Evolutionary conservation across 306 rosid genomes (phyloP), one percentile per base, ranked within the genome.

Genomic region (Lablab purpureus): DNA sequence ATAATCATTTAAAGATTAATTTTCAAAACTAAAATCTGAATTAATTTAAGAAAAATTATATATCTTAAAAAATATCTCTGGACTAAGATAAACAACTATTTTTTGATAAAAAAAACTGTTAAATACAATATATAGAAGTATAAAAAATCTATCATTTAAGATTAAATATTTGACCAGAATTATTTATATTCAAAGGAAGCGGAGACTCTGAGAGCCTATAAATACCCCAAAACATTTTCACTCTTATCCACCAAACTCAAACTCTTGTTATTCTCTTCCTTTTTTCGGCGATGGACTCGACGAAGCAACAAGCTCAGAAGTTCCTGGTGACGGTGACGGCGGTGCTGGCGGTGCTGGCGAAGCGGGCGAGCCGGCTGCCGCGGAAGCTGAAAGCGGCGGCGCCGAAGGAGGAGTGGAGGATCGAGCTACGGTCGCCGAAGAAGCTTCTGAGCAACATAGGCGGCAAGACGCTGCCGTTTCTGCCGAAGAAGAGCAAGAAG

Each of bases 371-470:
- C 40, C 84, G 84, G 1, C 72, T 90, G n/a, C 76, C 89, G 2
- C 64, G 56, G 46, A 89, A 81, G 87, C 82, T 84, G 68, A 87
- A 80, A 77, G 14, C 81, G 45, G 62, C 68, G 49, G 18, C 52
- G n/a, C 3, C 2, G 10, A 19, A 0, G 28, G 84, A 68, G 54
- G 45, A 80, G 18, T 21, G 60, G 40, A 75, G 14, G 55, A 15
- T 64, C 9, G 76, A 79, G 19, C 43, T 60, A 22, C 69, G 51
- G 23, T 62, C 79, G 6, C 63, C 84, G 27, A 93, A 88, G 88
- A 82, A 88, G 84, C 55, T 91, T 32, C 71, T 93, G 55, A 71
- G 82, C 37, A 87, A 69, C 36, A 55, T 91, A 47, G 84, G 91
- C 86, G 79, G 60, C 74, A 89, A 87, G 73, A 83, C 90, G 60